These are phyloP conservation scores for Acorus gramineus DNA, from an alignment of 106 monocot genomes.

Conservation along the genomic window DNA sequence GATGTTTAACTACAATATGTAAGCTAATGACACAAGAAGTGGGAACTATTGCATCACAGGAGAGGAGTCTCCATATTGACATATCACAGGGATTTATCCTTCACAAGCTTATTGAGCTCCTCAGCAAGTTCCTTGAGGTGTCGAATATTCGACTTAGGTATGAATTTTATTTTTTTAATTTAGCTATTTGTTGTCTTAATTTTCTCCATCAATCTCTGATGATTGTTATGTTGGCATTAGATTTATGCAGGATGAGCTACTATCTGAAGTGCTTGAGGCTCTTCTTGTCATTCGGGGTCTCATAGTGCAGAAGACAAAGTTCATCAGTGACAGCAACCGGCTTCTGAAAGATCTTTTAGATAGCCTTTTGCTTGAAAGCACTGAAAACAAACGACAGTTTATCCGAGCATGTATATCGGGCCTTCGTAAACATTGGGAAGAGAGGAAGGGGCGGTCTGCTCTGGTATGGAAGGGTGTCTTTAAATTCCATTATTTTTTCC, in stretches of 20 bases:
- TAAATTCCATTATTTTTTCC: background rate
- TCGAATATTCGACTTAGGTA: slow-evolving; percentile 87
- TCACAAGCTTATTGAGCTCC: slow-evolving; percentile 92
- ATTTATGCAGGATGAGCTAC: slow-evolving; percentile 77
- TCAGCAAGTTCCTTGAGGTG: slow-evolving; percentile 92
- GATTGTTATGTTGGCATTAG: slow-evolving; percentile 17
- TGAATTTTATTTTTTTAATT: background rate
- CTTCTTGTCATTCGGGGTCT: slow-evolving; percentile 90
- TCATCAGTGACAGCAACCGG: slow-evolving; percentile 81
- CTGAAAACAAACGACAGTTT: slow-evolving; percentile 85
- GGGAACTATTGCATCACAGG: slow-evolving; percentile 66
- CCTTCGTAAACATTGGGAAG: slow-evolving; percentile 69
- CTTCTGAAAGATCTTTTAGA: slow-evolving; percentile 93
- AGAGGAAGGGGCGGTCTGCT: slow-evolving; percentile 64
- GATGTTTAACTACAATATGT: slow-evolving; percentile 66
- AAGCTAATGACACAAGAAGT: slow-evolving; percentile 73
- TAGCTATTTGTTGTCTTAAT: background rate
- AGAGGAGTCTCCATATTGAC: slow-evolving; percentile 90
- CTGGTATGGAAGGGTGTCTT: slow-evolving; percentile 35
- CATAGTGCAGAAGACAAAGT: slow-evolving; percentile 94
- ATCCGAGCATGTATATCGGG: slow-evolving; percentile 93
- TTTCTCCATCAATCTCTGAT: background rate
- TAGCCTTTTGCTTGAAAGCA: slow-evolving; percentile 78
- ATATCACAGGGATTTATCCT: slow-evolving; percentile 97
- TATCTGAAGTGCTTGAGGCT: slow-evolving; percentile 85